Conservation (phyloP, 192 early-diverging fungal species). For the Jimgerdemannia lactiflua region DNA sequence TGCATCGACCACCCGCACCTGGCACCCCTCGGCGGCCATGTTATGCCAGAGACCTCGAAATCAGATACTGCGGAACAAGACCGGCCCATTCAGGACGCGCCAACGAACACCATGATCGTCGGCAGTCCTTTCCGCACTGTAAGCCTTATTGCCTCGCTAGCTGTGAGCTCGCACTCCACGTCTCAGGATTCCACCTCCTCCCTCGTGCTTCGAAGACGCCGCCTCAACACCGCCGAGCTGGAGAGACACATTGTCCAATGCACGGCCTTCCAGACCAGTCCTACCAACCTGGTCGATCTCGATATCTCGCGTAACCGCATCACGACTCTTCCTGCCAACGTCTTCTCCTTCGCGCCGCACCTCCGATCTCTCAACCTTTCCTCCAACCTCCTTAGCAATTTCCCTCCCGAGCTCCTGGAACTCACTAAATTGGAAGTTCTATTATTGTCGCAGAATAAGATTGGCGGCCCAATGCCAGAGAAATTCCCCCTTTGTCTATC, state of each 20-base stretch:
- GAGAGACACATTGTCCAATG: conserved; percentile 1
- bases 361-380: conserved; percentile 41
- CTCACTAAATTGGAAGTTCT: conserved; percentile 39
- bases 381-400: conserved; percentile 41
- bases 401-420: conserved; percentile 43
- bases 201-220: conserved; percentile 37
- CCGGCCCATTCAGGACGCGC: conserved; percentile 18
- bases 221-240: conserved; percentile 34
- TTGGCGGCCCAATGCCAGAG: conserved; percentile 35
- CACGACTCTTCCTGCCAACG: conserved; percentile 30
- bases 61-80: conserved; percentile 8
- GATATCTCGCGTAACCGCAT: conserved; percentile 54
- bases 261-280: conserved; percentile 15
- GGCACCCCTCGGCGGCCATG: conserved; percentile 47
- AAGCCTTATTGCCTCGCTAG: background rate
- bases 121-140: background rate
- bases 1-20: conserved; percentile 54
- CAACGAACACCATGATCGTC: background rate
- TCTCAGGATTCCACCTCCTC: background rate
- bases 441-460: conserved; percentile 46
- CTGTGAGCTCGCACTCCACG: background rate
- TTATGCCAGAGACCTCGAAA: conserved; percentile 15
- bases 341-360: conserved; percentile 25
- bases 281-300: conserved; percentile 33
- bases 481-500: conserved; percentile 33